Base-by-base conservation (phyloP, 108 stramenopile genomes). In the Cyclotella cryptica region DNA sequence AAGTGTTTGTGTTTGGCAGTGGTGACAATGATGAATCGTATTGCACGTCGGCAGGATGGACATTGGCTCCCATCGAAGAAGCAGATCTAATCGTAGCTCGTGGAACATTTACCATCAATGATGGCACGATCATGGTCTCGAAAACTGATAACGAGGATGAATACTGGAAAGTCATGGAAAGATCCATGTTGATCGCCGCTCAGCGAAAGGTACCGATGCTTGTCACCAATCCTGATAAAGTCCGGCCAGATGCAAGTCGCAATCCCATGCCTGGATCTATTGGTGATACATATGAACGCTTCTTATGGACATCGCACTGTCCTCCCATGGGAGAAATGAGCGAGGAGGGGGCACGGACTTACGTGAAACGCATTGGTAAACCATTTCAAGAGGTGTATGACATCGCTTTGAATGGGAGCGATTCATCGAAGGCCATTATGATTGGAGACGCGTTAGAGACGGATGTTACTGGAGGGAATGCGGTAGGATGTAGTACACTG, bases 201-300 rank as follows among this genome's bases (percentile, higher is more conserved):
- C 26, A 75, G 49, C 80, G 90, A 19, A 78, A 83, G 30, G 30
- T 95, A 14, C 96, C 94, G n/a, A 96, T 98, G 96, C 62, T 98
- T 8, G 96, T 98, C 21, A 77, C 93, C 29, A 97, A 98, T 72
- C 97, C 97, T 3, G 97, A 97, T 80, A 91, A 90, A 80, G 79
- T 95, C 21, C 85, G 94, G 26, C 94, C 93, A 8, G 90, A 92
- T 81, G 86, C 78, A 22, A 88, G 83, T 29, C 79, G 81, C 18
- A 84, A 86, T 39, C 93, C 97, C 44, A 98, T 98, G 97, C 97
- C 97, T 9, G 97, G 97, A 18, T 80, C 88, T 1, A 89, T 98
- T 73, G 96, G 91, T 10, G 87, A 85, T 49, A 82, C 79, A 28
- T 98, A 97, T 77, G 92, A 89, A 30, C 47, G 78, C 18, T 52